Conservation (phyloP, 495 filamentous ascomycete species). For the Choiromyces venosus region DNA sequence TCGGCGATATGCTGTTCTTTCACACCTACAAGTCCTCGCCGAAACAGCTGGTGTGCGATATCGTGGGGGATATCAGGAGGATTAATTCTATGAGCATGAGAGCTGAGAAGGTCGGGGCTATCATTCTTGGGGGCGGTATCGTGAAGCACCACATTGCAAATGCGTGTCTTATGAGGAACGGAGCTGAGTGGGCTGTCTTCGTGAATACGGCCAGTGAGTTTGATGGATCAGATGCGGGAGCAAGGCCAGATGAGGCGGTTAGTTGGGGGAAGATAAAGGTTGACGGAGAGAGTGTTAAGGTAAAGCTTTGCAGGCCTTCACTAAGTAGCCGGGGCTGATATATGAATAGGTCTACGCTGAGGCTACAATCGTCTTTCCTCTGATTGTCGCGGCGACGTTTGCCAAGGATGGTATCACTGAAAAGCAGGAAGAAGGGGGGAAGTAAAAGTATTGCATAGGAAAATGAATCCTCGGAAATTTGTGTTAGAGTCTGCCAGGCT, state of each 20-base stretch:
- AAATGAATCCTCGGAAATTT: not conserved
- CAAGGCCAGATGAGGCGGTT: conserved; percentile 90
- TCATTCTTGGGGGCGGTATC: conserved; percentile 86
- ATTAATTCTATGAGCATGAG: conserved; percentile 85
- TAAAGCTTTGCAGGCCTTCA: conserved; percentile 39
- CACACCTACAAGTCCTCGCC: conserved; percentile 86
- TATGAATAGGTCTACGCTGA: conserved; percentile 70
- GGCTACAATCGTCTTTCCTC: conserved; percentile 83
- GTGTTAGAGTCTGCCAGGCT: not conserved
- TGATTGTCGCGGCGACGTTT: conserved; percentile 88
- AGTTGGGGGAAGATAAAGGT: conserved; percentile 98
- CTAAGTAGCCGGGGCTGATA: not conserved
- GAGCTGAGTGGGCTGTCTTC: conserved; percentile 91
- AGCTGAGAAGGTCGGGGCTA: conserved; percentile 81
- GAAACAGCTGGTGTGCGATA: conserved; percentile 70
- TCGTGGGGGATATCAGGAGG: conserved; percentile 78
- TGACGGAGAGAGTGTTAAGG: conserved; percentile 80
- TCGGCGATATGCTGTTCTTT: conserved; percentile 97
- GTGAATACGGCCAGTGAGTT: conserved; percentile 96
- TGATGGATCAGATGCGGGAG: conserved; percentile 93
- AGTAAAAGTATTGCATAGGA: not conserved
- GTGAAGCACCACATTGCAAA: conserved; percentile 98
- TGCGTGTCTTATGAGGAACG: conserved; percentile 92
- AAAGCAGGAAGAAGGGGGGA: not conserved
- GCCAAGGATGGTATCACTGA: conserved; percentile 5